A percentile compares a stretch with the other conserved stretches of the same genome.
phyloP scores from a whole-genome alignment of 495 filamentous ascomycete genomes.

The Parathielavia appendiculata region DNA sequence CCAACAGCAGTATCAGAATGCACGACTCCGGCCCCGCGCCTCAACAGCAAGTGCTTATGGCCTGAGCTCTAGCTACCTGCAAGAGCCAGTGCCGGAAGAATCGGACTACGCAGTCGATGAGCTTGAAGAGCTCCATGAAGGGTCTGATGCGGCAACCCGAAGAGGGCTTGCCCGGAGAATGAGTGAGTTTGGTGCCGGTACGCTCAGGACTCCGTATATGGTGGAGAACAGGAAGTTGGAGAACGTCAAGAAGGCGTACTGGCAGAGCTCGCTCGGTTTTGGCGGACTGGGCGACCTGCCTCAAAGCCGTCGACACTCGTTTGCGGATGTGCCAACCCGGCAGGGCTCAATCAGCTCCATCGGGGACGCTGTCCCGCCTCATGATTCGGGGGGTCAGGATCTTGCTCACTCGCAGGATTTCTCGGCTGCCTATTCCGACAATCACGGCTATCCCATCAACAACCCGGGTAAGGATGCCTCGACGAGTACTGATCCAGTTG shows the following conservation, averaged over 20 bases:
- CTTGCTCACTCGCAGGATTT: conserved; percentile 37
- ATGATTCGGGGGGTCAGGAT: conserved; percentile 41
- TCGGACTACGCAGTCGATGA: conserved; percentile 68
- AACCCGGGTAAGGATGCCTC: conserved; percentile 32
- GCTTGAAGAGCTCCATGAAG: conserved; percentile 57
- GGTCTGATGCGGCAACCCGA: conserved; percentile 49
- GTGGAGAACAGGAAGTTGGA: conserved; percentile 71
- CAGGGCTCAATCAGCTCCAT: conserved; percentile 64
- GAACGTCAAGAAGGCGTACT: conserved; percentile 73
- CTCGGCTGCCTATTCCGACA: conserved; percentile 30
- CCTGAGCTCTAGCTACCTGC: conserved; percentile 56
- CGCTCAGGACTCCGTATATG: conserved; percentile 52
- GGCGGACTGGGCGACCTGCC: conserved; percentile 62
- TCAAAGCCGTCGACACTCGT: conserved; percentile 93
- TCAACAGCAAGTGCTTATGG: conserved; percentile 50
- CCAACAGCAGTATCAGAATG: conserved; percentile 57
- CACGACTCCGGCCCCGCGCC: conserved; percentile 59
- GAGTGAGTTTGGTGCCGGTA: conserved; percentile 60
- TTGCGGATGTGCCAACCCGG: conserved; percentile 70
- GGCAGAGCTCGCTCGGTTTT: conserved; percentile 85
- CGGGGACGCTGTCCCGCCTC: conserved; percentile 47
- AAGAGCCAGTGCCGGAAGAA: conserved; percentile 63
- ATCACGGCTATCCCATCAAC: conserved; percentile 27
- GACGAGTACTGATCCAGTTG: background rate
- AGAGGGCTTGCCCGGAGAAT: conserved; percentile 50